Evolutionary conservation across 2,329 filamentous ascomycete genomes (phyloP), one percentile per base, ranked within the genome.

Genomic region (Cladosporium austrohemisphaericum): DNA sequence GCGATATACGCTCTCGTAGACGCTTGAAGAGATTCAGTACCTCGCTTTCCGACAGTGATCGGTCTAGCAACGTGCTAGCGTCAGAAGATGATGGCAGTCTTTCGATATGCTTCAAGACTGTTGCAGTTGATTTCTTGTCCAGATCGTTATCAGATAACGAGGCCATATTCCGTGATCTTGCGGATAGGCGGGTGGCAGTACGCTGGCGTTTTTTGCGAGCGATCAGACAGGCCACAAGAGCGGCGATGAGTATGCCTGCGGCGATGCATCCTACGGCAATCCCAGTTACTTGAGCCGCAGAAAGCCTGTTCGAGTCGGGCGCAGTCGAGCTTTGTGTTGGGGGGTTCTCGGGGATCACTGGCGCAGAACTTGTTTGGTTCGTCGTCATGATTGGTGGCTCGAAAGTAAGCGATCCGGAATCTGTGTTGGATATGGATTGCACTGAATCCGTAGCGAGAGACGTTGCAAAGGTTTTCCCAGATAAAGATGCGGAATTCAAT

Each of bases 231-330:
- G 25, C 38, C 10, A 18, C 38, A 18, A 29, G 13, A 5, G 7
- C 11, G 10, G 38, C 26, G 31, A 41, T n/a, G 14, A 29, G 11
- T 11, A 19, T 16, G 13, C 38, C 38, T 8, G 26, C 38, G 18
- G 31, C 13, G 25, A 41, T 13, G 38, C 38, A 41, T n/a, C 38
- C 38, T 16, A 41, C 16, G 5, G 38, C 38, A 29, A 41, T 16
- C 4, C 38, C 26, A 11, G 26, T 13, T 19, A 18, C 26, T 11
- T 31, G 25, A n/a, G 25, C 25, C 7, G 16, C 9, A 6, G 35
- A n/a, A 7, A 38, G 35, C 8, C 20, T n/a, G n/a, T n/a, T n/a
- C n/a, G n/a, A n/a, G n/a, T n/a, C n/a, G n/a, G n/a, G n/a, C n/a
- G n/a, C n/a, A n/a, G 25, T 26, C 6, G 25, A 26, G 25, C 6